Evolutionary conservation across 495 filamentous ascomycete genomes (phyloP), one percentile per base, ranked within the genome.

Genomic region (Usnea hakonensis): DNA sequence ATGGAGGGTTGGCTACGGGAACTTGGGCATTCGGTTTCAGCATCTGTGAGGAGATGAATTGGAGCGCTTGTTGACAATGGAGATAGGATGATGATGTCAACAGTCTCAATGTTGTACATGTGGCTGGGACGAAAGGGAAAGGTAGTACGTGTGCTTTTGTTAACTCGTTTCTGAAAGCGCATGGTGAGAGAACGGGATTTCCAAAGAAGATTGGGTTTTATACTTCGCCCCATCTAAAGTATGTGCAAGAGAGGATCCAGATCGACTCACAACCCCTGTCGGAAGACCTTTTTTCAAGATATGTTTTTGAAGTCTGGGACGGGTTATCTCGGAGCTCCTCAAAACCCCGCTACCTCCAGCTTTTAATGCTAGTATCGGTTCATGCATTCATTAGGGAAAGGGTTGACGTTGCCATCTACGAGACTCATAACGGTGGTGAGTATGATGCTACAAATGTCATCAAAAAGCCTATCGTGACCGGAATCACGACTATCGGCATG

Each of bases 371-470:
- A 2, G 78, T 93, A 74, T 86, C 85, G 48, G 86, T 89, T 64
- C 87, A 95, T 64, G 79, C 86, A 2, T 96, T 89, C 66, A 71
- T 94, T 19, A 69, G 75, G 36, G 88, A 91, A 71, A 78, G 80
- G 4, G 83, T 93, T 10, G 82, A 91, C 43, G 79, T 78, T 0
- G 87, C 88, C 3, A 78, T 95, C 10, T 88, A 90, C 53, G 91
- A 95, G 70, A 87, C 85, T 16, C 90, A 91, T n/a, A 81, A 93
- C 56, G 91, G 90, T 1, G 90, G 91, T 32, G 88, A 92, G 70
- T 89, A 82, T 68, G 90, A 95, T 65, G 84, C 86, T 0, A 96
- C 91, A 3, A 96, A 96, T 64, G 76, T 95, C 19, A 80, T 95
- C 9, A 72, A 76, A 10, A 74, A 76, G 17, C 88, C 90, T 3